Base-by-base conservation (phyloP, 352 stramenopile species). In the Pythium oligandrum region DNA sequence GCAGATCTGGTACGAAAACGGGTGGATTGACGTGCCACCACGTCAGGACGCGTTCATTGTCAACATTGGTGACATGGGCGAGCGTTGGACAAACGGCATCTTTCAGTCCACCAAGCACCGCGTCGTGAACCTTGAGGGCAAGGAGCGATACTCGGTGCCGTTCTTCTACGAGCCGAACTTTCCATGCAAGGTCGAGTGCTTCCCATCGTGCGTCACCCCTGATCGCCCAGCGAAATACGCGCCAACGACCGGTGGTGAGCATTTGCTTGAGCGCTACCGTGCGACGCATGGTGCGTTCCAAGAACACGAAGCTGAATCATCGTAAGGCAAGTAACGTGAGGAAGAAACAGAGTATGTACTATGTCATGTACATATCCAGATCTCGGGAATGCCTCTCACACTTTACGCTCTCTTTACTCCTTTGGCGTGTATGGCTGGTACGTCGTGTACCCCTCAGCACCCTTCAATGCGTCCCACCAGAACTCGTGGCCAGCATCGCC, bases 131-230 rank as follows among this genome's bases (percentile, higher is more conserved):
- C 7, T 59, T 3, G 73, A 63, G 7, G 78, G 78, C 10, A 64
- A 68, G 34, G 75, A 89, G 40, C 75, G 78, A 6, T 89, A 83
- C 68, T 89, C 78, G n/a, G 65, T 87, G n/a, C 75, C 78, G 36
- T 87, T 89, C 59, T 89, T 89, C 52, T 89, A 85, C 54, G 78
- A 89, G 45, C 78, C 78, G 11, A 86, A 89, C 57, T 89, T 82
- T 44, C 74, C 72, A 39, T 89, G 78, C 57, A 56, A 65, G 35
- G 78, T 89, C 31, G 66, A 73, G 59, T 84, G 71, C 50, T 80
- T 89, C 36, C 64, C 70, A 31, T 86, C 72, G 44, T 89, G 75
- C 53, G 68, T 83, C 42, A 79, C 55, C 45, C 60, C 53, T 7
- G 60, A 65, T 11, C 72, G 72, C 48, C 71, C 73, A 32, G 44